Evolutionary conservation across 306 rosid genomes (phyloP).

Genomic region (Trifolium repens): DNA sequence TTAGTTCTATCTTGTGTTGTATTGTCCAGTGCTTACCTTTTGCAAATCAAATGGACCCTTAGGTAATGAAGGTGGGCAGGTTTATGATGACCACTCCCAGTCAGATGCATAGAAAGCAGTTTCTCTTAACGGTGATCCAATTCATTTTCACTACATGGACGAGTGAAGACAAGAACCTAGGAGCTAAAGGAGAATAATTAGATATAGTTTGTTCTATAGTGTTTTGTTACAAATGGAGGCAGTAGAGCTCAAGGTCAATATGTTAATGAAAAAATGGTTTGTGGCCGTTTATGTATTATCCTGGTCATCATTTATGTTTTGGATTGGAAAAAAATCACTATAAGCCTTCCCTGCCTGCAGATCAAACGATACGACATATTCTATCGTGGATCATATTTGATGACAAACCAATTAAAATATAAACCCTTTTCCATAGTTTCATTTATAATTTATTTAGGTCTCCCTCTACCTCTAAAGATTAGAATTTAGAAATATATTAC

Average conservation of each 20-base stretch:
- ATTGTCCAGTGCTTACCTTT: no score
- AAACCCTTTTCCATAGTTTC: neutral
- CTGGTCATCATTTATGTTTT: slow-evolving; percentile 5
- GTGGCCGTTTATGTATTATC: neutral
- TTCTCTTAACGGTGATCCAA: slow-evolving; percentile 13
- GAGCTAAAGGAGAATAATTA: slow-evolving; percentile 4
- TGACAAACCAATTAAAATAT: neutral
- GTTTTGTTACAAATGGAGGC: slow-evolving; percentile 1
- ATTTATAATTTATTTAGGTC: neutral
- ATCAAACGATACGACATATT: neutral
- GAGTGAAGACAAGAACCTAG: neutral
- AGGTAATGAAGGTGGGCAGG: neutral
- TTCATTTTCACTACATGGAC: neutral
- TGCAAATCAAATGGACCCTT: neutral
- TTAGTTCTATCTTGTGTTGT: no score
- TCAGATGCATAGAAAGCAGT: neutral
- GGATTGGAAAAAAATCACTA: slow-evolving; percentile 5
- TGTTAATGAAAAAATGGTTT: neutral
- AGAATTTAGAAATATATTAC: neutral
- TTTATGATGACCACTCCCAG: neutral
- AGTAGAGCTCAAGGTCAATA: neutral
- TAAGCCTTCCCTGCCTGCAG: neutral
- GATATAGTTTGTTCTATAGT: neutral
- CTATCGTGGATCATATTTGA: neutral
- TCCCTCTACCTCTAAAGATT: slow-evolving; percentile 13